These are phyloP conservation scores for Trichoderma orchidacearum DNA, from an alignment of 495 filamentous ascomycete species.

Conservation along the genomic window DNA sequence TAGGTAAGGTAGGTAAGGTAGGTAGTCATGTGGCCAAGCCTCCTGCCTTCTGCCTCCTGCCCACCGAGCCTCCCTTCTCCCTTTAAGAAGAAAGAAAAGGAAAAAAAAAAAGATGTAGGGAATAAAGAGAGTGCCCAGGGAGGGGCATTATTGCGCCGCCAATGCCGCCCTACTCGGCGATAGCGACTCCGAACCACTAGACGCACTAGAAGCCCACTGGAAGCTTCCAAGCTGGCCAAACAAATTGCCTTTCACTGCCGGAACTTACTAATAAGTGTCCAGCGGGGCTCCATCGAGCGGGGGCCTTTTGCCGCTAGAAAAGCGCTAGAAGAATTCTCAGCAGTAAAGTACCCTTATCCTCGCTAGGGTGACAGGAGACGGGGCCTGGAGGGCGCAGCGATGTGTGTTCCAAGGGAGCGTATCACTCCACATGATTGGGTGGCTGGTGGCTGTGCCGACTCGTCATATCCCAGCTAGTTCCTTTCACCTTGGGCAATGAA, in stretches of 20 bases:
- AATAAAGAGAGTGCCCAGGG: too few species aligned
- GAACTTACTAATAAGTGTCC: not conserved
- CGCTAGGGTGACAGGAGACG: not conserved
- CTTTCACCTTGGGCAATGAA: not conserved
- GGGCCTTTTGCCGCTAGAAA: conserved; percentile 4
- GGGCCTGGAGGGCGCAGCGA: too few species aligned
- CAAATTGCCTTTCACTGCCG: too few species aligned
- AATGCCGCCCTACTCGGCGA: not conserved
- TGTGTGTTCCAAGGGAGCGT: too few species aligned
- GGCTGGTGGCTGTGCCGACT: not conserved
- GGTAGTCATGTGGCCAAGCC: too few species aligned
- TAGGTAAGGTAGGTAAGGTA: too few species aligned
- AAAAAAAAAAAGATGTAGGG: too few species aligned
- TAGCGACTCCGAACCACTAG: not conserved
- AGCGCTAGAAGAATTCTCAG: conserved; percentile 1
- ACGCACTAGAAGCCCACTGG: not conserved
- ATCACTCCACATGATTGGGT: not conserved
- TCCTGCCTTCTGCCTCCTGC: too few species aligned
- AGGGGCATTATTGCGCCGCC: not conserved
- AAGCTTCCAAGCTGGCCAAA: not conserved
- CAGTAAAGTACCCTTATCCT: too few species aligned
- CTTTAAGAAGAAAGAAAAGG: too few species aligned
- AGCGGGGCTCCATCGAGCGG: too few species aligned
- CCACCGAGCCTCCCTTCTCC: too few species aligned
- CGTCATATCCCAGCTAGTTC: not conserved